Evolutionary conservation across 164 flowering plant species (phyloP), one percentile per base, ranked within the genome.

Genomic region (Magnolia kwangsiensis): DNA sequence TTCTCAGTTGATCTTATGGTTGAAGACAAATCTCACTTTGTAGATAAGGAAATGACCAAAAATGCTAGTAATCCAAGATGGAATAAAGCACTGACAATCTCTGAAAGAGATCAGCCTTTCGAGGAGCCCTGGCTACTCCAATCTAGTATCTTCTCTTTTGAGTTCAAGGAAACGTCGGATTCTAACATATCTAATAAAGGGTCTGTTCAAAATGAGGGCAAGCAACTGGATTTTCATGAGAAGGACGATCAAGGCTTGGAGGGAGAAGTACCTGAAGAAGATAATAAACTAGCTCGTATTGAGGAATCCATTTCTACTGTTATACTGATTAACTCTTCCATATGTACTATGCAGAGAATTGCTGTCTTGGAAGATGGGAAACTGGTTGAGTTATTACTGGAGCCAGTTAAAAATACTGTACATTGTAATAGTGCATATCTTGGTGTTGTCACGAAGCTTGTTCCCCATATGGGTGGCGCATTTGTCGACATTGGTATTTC

Each of bases 401-500:
- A 95, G 81, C 98, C 98, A 69, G 97, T 92, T 20, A 93, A 95
- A 88, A 84, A 81, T 78, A 89, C 88, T 76, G 97, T 95, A 77
- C 96, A 88, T 71, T 91, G 97, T 83, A 95, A 90, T 79, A 93
- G 90, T 89, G 90, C 93, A 50, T 95, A 95, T 83, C 82, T 95
- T 71, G 99, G 99, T 72, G 92, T 92, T 23, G 82, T 95, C 61
- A 90, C 91, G 72, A 90, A 91, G 78, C 90, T 92, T 78, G 99
- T 87, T 81, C 99, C 98, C 16, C 89, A 90, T 76, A 93, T 95
- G 98, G 96, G 96, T 79, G 98, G 98, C 76, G 98, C 99, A 75
- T 95, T 93, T 89, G 96, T 95, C 72, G 89, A 93, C 83, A 95
- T 93, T 80, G 99, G 98, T 61, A 82, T 81, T 80, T 78, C 89